phyloP scores from a whole-genome alignment of 805 yeast genomes.

The Metschnikowia proteae region DNA sequence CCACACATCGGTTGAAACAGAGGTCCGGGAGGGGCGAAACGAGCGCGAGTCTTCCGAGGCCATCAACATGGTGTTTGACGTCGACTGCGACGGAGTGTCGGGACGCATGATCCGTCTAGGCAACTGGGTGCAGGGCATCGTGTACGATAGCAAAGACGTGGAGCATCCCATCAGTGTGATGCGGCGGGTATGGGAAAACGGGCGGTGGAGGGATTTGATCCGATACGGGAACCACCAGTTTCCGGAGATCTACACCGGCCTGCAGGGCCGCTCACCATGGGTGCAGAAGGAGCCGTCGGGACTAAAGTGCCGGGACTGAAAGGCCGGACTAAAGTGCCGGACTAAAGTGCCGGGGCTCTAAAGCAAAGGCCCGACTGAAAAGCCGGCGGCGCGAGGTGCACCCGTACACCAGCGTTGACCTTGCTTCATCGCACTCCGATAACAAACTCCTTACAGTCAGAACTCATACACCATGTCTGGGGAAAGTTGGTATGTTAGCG shows the following conservation, averaged over 20 bases:
- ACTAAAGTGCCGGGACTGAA: neutral
- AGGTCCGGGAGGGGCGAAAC: slow-evolving; percentile 22
- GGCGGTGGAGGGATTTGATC: slow-evolving; percentile 25
- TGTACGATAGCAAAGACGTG: slow-evolving; percentile 24
- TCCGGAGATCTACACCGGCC: slow-evolving; percentile 18
- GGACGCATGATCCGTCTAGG: slow-evolving; percentile 50
- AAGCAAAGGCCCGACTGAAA: no score
- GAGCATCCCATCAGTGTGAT: slow-evolving; percentile 27
- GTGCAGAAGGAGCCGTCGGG: neutral
- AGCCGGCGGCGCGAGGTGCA: neutral
- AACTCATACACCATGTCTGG: slow-evolving; percentile 20
- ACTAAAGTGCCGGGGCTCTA: no score
- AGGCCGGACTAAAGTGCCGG: no score
- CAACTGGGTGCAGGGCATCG: slow-evolving; percentile 50
- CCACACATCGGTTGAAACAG: slow-evolving; percentile 24
- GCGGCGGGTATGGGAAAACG: slow-evolving; percentile 20
- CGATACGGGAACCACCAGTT: slow-evolving; percentile 26
- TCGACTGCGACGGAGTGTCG: slow-evolving; percentile 19
- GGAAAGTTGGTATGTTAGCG: slow-evolving; percentile 26
- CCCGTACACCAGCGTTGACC: slow-evolving; percentile 4
- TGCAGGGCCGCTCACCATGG: neutral
- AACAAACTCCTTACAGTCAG: neutral
- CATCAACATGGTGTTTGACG: slow-evolving; percentile 13
- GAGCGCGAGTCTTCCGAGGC: slow-evolving; percentile 22
- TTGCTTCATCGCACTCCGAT: slow-evolving; percentile 4